phyloP scores from a whole-genome alignment of 106 monocot genomes.

The Dendrobium huoshanense region DNA sequence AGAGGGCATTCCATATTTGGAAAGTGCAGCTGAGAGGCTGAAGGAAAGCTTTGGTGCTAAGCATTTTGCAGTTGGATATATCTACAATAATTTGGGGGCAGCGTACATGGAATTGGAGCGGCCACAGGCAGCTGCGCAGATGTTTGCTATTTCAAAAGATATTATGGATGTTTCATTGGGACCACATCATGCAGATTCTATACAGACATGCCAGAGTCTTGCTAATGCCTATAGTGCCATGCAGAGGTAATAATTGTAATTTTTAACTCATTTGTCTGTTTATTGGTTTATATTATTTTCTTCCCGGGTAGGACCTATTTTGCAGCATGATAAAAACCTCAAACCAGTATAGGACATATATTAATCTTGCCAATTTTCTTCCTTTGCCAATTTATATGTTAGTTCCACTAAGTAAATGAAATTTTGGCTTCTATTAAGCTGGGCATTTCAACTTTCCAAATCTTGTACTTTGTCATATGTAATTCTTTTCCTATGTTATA shows the following conservation, averaged over 20 bases:
- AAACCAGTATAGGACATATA: not conserved
- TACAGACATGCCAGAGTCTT: conserved; percentile 82
- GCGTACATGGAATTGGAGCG: conserved; percentile 84
- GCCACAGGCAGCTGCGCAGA: conserved; percentile 89
- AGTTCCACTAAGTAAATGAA: too few species aligned
- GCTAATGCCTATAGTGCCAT: conserved; percentile 87
- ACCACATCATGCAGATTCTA: conserved; percentile 76
- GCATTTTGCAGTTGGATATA: conserved; percentile 83
- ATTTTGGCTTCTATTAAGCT: too few species aligned
- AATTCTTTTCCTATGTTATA: too few species aligned
- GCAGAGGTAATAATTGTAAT: conserved; percentile 45
- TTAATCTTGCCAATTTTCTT: too few species aligned
- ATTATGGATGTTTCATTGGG: conserved; percentile 86
- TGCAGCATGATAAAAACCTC: not conserved
- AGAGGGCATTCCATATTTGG: conserved; percentile 62
- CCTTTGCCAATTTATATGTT: too few species aligned
- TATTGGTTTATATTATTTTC: conserved; percentile 4
- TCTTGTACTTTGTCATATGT: too few species aligned
- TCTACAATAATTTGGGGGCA: conserved; percentile 91
- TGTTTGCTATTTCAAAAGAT: conserved; percentile 95
- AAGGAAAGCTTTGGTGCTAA: conserved; percentile 91
- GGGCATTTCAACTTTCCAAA: too few species aligned
- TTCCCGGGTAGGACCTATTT: not conserved
- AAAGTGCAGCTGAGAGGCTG: conserved; percentile 77
- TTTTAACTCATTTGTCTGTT: not conserved